Conservation (phyloP, 257 asterid species). For the Solanum chiquidenum region DNA sequence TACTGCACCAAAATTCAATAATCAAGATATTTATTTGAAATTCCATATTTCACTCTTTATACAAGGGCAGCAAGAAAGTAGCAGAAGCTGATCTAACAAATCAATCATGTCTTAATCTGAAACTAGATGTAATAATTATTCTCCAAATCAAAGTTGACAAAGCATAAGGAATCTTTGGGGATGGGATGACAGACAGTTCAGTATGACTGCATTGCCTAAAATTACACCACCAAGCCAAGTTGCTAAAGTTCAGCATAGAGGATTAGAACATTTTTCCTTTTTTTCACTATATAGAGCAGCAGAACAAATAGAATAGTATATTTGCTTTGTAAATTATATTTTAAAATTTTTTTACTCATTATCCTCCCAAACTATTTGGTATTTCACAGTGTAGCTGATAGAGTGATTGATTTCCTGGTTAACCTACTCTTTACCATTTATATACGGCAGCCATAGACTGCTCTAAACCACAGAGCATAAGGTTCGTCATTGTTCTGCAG, state of each 20-base stretch:
- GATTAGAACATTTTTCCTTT: not conserved
- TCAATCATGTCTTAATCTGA: not conserved
- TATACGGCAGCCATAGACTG: not conserved
- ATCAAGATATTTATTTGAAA: conserved; percentile 7
- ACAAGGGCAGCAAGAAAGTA: not conserved
- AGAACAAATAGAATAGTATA: not conserved
- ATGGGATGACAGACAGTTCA: not conserved
- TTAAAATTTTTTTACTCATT: not conserved
- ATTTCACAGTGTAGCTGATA: not conserved
- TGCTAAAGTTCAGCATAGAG: not conserved
- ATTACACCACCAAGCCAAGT: not conserved
- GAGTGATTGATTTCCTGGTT: not conserved
- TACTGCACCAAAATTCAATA: conserved; percentile 30
- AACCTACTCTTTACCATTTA: not conserved
- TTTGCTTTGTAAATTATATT: not conserved
- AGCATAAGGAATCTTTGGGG: not conserved
- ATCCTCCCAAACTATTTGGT: not conserved
- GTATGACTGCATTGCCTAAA: not conserved
- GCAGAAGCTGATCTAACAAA: not conserved
- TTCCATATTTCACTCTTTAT: not conserved
- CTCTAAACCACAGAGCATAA: not conserved
- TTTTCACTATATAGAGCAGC: not conserved
- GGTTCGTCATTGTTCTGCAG: not conserved
- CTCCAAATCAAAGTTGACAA: not conserved
- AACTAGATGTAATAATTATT: not conserved